Evolutionary conservation across 2,329 filamentous ascomycete species (phyloP).

Genomic region (Colletotrichum scovillei): DNA sequence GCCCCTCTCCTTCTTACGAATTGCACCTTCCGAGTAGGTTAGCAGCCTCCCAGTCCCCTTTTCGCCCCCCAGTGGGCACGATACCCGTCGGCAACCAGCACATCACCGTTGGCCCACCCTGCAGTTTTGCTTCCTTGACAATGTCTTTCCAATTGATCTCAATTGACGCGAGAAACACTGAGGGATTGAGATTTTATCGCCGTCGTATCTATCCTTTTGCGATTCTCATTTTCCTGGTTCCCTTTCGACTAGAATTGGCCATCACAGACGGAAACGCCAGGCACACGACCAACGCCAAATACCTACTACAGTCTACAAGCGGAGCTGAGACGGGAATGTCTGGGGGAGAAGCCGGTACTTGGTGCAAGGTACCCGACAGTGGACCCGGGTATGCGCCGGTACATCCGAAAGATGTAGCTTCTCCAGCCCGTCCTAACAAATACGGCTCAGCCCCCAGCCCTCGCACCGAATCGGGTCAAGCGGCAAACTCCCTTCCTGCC

Average conservation of each 20-base stretch:
- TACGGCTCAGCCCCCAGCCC: conserved; percentile 3
- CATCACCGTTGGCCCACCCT: background rate
- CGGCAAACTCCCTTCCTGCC: background rate
- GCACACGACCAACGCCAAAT: background rate
- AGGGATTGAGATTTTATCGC: background rate
- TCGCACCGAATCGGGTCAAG: conserved; percentile 18
- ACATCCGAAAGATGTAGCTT: conserved; percentile 11
- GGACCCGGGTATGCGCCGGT: conserved; percentile 5
- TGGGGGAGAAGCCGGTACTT: background rate
- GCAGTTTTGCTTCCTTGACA: background rate
- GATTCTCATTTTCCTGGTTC: background rate
- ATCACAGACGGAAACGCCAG: background rate
- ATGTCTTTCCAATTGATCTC: background rate
- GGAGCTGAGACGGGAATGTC: background rate
- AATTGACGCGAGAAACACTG: background rate
- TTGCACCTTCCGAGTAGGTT: too few relatives aligned
- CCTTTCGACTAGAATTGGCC: background rate
- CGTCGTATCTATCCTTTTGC: too few relatives aligned
- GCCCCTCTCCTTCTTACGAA: background rate
- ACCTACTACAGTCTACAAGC: too few relatives aligned
- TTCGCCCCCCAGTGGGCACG: conserved; percentile 19
- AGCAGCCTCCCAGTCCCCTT: background rate
- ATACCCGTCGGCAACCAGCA: conserved; percentile 26
- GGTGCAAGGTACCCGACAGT: conserved; percentile 9
- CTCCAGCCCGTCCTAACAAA: background rate